Percentiles rank a stretch among this genome's conserved stretches.
Conservation (phyloP, 176 grass and related monocot species). For the Saccharum officinarum region DNA sequence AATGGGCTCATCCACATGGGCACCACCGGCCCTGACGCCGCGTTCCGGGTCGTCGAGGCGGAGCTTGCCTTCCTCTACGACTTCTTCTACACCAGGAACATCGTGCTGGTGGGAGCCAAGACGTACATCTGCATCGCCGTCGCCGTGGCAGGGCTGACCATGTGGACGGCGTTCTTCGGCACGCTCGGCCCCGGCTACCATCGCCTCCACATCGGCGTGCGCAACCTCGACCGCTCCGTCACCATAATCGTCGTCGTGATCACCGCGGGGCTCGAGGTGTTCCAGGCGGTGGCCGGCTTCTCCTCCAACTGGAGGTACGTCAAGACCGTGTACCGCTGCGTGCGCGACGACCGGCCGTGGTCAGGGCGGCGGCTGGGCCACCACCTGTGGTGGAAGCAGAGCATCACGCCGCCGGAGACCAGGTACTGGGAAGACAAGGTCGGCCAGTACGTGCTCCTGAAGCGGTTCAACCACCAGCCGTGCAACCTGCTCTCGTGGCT, state of each 20-base stretch:
- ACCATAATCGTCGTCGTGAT: constrained; percentile 48
- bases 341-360: constrained; percentile 29
- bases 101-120: constrained; percentile 37
- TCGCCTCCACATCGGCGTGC: constrained; percentile 35
- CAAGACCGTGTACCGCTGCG: constrained; percentile 45
- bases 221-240: constrained; percentile 46
- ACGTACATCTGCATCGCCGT: constrained; percentile 48
- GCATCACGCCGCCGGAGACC: constrained; percentile 29
- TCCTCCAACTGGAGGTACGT: constrained; percentile 51
- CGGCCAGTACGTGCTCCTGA: constrained; percentile 47
- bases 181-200: constrained; percentile 46
- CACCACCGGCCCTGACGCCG: constrained; percentile 36
- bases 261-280: constrained; percentile 42
- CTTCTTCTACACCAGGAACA: constrained; percentile 55
- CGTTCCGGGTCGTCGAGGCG: constrained; percentile 35
- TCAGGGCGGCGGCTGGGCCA: constrained; percentile 4
- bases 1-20: constrained; percentile 33
- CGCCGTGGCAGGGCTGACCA: constrained; percentile 28
- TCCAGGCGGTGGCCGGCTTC: constrained; percentile 45
- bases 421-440: constrained; percentile 55
- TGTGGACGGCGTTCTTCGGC: constrained; percentile 49
- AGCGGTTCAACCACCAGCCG: constrained; percentile 37
- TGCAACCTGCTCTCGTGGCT: constrained; percentile 42
- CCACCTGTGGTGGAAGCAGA: constrained; percentile 42
- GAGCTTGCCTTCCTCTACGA: constrained; percentile 62